These are phyloP conservation scores for Spergularia marina DNA, from an alignment of 148 eudicot genomes.

Conservation along the genomic window DNA sequence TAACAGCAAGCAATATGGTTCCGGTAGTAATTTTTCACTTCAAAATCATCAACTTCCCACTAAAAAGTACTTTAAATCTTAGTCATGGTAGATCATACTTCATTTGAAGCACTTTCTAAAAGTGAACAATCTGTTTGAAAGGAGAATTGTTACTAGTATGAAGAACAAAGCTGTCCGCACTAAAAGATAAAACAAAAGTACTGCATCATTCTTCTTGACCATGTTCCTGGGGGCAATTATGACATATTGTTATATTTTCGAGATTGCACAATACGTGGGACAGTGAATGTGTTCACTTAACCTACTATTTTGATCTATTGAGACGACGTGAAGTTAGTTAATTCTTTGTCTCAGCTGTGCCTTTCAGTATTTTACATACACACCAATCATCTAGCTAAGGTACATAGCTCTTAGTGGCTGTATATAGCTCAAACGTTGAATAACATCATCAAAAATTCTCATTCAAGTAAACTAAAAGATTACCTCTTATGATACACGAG, in stretches of 20 bases:
- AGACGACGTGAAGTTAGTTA: not conserved
- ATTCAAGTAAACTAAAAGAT: constrained; percentile 13
- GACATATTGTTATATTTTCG: not conserved
- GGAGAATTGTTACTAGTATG: not conserved
- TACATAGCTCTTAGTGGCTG: not conserved
- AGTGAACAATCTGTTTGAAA: not conserved
- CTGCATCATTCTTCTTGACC: not conserved
- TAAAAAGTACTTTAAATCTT: not conserved
- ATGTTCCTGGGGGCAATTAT: not conserved
- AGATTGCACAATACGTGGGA: not conserved
- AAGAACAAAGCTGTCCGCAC: not conserved
- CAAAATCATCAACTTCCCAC: not conserved
- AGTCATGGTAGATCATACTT: not conserved
- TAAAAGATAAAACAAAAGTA: not conserved
- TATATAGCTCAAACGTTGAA: not conserved
- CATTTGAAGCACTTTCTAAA: not conserved
- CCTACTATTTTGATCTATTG: not conserved
- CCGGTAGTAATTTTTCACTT: not conserved
- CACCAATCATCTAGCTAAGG: not conserved
- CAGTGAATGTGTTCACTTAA: not conserved
- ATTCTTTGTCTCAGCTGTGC: not conserved
- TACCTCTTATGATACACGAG: constrained; percentile 82
- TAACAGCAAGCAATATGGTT: not conserved
- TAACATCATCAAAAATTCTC: not conserved
- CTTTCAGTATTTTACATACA: not conserved